Evolutionary conservation across 2,329 filamentous ascomycete genomes (phyloP), one percentile per base, ranked within the genome.

Genomic region (Coleophoma eucalyptorum): DNA sequence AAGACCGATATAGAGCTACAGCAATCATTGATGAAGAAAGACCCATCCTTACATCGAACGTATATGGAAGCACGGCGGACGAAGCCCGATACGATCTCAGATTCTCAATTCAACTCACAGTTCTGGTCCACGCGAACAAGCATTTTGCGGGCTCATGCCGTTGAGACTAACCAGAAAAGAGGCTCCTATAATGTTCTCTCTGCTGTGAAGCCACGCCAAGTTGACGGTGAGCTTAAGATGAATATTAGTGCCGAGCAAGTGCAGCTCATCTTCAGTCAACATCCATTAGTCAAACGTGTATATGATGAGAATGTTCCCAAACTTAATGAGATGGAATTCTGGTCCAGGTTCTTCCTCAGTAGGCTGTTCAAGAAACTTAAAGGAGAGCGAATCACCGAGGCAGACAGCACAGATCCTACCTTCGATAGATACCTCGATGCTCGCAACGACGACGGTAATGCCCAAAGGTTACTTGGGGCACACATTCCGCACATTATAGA

Each of bases 101-200:
- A 87, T 26, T 81, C 81, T 2, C 86, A 91, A 42, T 96, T 97
- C 68, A 91, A 93, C 59, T 77, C 84, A 1, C 93, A 97, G 67
- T 99, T 99, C 72, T 99, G 94, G 94, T 90, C 90, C 1, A 90
- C 90, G 2, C 81, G 95, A 43, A 81, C 92, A 43, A 90, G 90
- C 66, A 75, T 97, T 32, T 78, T 99, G 31, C 87, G 94, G 12
- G 88, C 93, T 0, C 89, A 97, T 71, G 92, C 91, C 2, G 94
- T 96, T 43, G 91, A 97, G 69, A 84, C 81, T 50, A 84, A 83
- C 52, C 95, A 99, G 72, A 87, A 85, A 60, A 87, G 89, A 58
- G 94, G 93, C 5, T 84, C 90, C 3, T 97, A 97, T 71, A 97
- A 99, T 61, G 92, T 97, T 6, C 76, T 99, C 16, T 92, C 94